Evolutionary conservation across 768 basidiomycete species (phyloP).

Genomic region (Obba rivulosa): DNA sequence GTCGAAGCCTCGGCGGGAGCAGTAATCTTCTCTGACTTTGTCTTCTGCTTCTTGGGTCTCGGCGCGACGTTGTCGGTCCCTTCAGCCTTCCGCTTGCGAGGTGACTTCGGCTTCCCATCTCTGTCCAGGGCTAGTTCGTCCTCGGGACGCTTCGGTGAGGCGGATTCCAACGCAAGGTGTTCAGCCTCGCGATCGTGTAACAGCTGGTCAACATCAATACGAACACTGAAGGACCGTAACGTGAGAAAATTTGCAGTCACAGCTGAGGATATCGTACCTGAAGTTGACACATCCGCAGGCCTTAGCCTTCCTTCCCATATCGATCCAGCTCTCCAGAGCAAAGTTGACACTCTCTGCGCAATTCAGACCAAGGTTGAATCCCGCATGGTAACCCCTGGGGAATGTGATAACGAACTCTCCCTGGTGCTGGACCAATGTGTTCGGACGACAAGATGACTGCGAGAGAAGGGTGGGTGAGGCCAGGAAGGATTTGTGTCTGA

Average conservation of each 20-base stretch:
- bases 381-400: slow-evolving; percentile 93
- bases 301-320: slow-evolving; percentile 77
- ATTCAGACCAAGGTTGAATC: slow-evolving; percentile 94
- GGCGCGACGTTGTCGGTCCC: slow-evolving; percentile 14
- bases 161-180: slow-evolving; percentile 18
- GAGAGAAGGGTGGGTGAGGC: slow-evolving; percentile 83
- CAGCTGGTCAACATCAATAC: slow-evolving; percentile 88
- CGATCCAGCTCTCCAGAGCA: slow-evolving; percentile 91
- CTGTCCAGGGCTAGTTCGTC: slow-evolving; percentile 2
- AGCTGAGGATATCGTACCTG: slow-evolving; percentile 41
- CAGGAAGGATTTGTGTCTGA: slow-evolving; percentile 94
- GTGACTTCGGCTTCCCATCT: slow-evolving; percentile 13
- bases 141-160: slow-evolving; percentile 4
- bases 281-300: slow-evolving; percentile 69
- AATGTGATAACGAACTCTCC: slow-evolving; percentile 97
- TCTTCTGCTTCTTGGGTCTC: slow-evolving; percentile 11
- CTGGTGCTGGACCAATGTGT: slow-evolving; percentile 83
- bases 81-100: slow-evolving; percentile 36
- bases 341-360: slow-evolving; percentile 98
- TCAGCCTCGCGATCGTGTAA: slow-evolving; percentile 62
- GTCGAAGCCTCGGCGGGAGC: slow-evolving; percentile 3
- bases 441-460: slow-evolving; percentile 75
- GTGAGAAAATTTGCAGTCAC: not conserved
- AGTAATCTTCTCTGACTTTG: slow-evolving; percentile 23
- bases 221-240: slow-evolving; percentile 51